These are phyloP conservation scores for Neoscytalidium dimidiatum DNA, from an alignment of 2,329 filamentous ascomycete genomes.

Conservation along the genomic window DNA sequence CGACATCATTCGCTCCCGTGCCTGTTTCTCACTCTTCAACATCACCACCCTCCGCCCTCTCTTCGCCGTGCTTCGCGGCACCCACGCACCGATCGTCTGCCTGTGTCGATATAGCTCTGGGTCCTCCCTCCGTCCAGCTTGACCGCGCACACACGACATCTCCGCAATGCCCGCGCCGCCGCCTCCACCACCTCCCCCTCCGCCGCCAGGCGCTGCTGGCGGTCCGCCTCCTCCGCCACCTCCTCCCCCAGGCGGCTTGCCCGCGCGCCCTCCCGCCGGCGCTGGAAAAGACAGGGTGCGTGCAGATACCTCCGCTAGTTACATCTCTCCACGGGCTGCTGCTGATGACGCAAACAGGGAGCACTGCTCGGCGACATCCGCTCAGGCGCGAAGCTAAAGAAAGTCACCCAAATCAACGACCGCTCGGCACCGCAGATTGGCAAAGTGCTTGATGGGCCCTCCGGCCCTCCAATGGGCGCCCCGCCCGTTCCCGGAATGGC, in stretches of 20 bases:
- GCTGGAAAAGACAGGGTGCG: slow-evolving; percentile 65
- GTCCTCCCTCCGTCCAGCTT: neutral
- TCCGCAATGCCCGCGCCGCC: slow-evolving; percentile 55
- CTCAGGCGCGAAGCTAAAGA: slow-evolving; percentile 79
- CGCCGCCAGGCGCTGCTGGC: slow-evolving; percentile 54
- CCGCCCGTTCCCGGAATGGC: slow-evolving; percentile 72
- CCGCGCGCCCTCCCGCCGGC: slow-evolving; percentile 58
- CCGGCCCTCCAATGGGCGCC: slow-evolving; percentile 69
- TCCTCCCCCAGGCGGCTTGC: slow-evolving; percentile 64
- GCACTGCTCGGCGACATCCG: slow-evolving; percentile 85
- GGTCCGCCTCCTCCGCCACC: slow-evolving; percentile 66
- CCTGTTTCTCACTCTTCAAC: slow-evolving; percentile 3
- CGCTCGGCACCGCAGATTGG: slow-evolving; percentile 77
- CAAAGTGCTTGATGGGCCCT: slow-evolving; percentile 57
- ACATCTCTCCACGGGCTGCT: neutral
- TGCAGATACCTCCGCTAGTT: slow-evolving; percentile 22
- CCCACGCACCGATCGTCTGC: neutral
- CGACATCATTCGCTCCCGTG: slow-evolving; percentile 19
- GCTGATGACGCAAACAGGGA: slow-evolving; percentile 56
- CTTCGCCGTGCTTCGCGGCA: neutral
- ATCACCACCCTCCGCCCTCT: neutral
- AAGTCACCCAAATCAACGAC: slow-evolving; percentile 82
- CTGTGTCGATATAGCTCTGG: neutral
- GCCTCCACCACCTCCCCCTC: slow-evolving; percentile 69
- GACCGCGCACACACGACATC: slow-evolving; percentile 7